Base-by-base conservation (phyloP, 208 protist genomes). In the Paratrypanosoma confusum region DNA sequence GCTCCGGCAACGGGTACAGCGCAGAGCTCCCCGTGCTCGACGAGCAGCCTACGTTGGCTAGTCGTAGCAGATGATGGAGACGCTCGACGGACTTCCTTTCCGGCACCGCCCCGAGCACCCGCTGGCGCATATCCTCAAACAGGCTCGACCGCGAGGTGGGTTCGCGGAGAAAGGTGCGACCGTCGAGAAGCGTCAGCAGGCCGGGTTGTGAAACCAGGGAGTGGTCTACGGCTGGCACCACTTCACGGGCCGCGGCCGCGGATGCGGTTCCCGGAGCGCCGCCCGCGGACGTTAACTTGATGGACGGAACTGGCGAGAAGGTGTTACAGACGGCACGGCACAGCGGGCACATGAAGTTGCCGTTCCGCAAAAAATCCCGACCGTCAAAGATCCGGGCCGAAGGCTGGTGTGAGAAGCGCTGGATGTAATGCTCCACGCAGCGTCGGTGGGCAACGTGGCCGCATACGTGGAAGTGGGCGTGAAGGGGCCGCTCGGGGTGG, bases 371-470 rank as follows among this genome's bases (percentile, higher is more conserved):
- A 8, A 5, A 7, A 17, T 47, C 18, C 20, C 27, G 29, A 8
- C 34, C 26, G 5, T 5, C 7, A 10, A 28, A 10, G 5, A n/a
- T 24, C 23, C 8, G 25, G 27, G 10, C 29, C 29, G 5, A 16
- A n/a, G 28, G n/a, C 11, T 36, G 41, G 25, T 17, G 41, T 37
- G 3, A 31, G 8, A 31, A 41, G 22, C 27, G 13, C 20, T 41
- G 37, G 22, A 25, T 11, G 6, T 53, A 32, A 34, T 72, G 75
- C 41, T 71, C 56, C 11, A 73, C 64, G 56, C 78, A 87, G 0
- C 53, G 48, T 46, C 58, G 71, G 50, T 87, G 78, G 6, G 70
- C 72, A 7, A 59, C 70, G 51, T 87, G 78, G 26, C 78, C 78
- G 37, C 78, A 87, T 20, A 71, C 33, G 42, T 58, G 35, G 21